These are phyloP conservation scores for slime mould (Dictyostelium discoideum) DNA, from an alignment of 78 protist species.

Conservation along the genomic window DNA sequence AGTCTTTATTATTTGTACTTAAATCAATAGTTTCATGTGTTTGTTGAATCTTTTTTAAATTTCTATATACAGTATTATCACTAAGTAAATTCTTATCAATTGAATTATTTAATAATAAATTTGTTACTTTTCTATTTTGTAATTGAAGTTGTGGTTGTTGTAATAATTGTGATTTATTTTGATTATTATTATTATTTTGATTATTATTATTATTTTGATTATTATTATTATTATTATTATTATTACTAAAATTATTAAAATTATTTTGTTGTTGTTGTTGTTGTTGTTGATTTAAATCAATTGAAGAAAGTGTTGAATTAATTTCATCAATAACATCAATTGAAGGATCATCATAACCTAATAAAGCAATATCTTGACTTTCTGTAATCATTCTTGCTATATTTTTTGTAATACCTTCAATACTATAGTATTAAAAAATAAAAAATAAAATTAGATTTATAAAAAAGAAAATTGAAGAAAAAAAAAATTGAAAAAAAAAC, in stretches of 20 bases:
- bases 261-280: not conserved
- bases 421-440: not conserved
- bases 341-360: slow-evolving; percentile 4
- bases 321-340: slow-evolving; percentile 11
- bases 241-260: not conserved
- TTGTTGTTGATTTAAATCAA: not conserved
- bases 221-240: not conserved
- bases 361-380: slow-evolving; percentile 76
- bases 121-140: slow-evolving; percentile 9
- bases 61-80: slow-evolving; percentile 26
- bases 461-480: not conserved
- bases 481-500: not conserved
- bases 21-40: slow-evolving; percentile 5
- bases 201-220: not conserved
- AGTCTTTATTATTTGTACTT: not conserved
- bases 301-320: not conserved
- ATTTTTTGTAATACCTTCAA: slow-evolving; percentile 54
- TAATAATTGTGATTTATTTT: not conserved
- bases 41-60: slow-evolving; percentile 18
- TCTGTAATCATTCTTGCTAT: slow-evolving; percentile 70
- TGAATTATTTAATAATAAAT: slow-evolving; percentile 1
- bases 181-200: not conserved
- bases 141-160: not conserved
- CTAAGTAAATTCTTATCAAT: slow-evolving; percentile 11
- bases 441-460: not conserved